phyloP scores from a whole-genome alignment of 31 red algal genomes.

The Asparagopsis taxiformis region DNA sequence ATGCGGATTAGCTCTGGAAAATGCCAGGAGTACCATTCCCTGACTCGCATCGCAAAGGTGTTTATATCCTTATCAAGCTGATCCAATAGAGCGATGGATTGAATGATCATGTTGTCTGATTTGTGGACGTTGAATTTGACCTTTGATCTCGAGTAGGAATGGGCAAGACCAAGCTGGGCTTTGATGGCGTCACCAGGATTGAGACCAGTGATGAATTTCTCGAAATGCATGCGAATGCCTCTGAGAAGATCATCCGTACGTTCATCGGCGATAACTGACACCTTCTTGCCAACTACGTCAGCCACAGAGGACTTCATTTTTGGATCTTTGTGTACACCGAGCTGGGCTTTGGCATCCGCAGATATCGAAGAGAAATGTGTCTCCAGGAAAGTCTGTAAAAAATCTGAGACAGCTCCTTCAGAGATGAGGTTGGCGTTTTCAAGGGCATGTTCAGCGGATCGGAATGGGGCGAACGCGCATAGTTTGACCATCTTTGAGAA shows the following conservation, averaged over 20 bases:
- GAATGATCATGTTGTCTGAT: conserved; percentile 90
- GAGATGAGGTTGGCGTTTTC: conserved; percentile 86
- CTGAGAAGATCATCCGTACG: conserved; percentile 85
- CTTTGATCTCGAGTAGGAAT: conserved; percentile 92
- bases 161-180: conserved; percentile 95
- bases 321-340: conserved; percentile 80
- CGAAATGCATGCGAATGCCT: conserved; percentile 80
- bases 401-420: conserved; percentile 82
- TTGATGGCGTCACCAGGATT: conserved; percentile 73
- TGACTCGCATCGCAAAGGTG: conserved; percentile 97
- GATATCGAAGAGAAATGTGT: conserved; percentile 71
- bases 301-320: conserved; percentile 65
- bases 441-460: conserved; percentile 86
- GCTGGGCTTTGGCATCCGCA: conserved; percentile 18
- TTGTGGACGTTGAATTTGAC: conserved; percentile 98
- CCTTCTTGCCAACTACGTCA: conserved; percentile 41
- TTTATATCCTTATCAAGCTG: conserved; percentile 99
- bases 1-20: conserved; percentile 98
- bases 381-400: conserved; percentile 76
- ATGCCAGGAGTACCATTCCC: conserved; percentile 99
- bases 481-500: conserved; percentile 91
- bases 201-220: conserved; percentile 75
- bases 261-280: conserved; percentile 68
- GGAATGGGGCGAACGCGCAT: conserved; percentile 87
- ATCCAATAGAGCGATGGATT: conserved; percentile 92